Conservation (phyloP, 1,284 basidiomycete genomes). For the Melanopsichium pennsylvanicum region DNA sequence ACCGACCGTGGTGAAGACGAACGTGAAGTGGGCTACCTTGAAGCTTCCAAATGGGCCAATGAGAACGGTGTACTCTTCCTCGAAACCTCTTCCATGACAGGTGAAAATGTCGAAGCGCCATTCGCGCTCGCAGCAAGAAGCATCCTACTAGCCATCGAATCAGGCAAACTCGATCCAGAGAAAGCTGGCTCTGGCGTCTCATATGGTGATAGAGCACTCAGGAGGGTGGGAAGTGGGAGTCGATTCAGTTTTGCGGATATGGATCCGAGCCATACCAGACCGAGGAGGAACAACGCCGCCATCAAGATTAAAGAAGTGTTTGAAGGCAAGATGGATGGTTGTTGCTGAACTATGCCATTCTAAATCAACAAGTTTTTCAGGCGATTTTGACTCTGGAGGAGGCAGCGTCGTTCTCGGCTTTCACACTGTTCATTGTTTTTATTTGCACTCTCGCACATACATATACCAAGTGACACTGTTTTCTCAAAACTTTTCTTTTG, state of each 20-base stretch:
- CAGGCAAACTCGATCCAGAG: slow-evolving; percentile 88
- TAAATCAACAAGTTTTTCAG: neutral
- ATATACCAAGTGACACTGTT: slow-evolving; percentile 25
- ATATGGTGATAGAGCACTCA: slow-evolving; percentile 80
- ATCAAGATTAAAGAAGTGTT: slow-evolving; percentile 44
- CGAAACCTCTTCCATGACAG: slow-evolving; percentile 88
- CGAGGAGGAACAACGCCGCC: slow-evolving; percentile 10
- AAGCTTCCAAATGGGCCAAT: slow-evolving; percentile 92
- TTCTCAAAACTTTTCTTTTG: too few relatives aligned
- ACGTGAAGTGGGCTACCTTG: slow-evolving; percentile 89
- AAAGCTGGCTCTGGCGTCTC: slow-evolving; percentile 91
- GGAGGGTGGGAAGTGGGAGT: slow-evolving; percentile 69
- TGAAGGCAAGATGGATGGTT: slow-evolving; percentile 36
- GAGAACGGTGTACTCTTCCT: slow-evolving; percentile 82
- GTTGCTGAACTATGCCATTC: slow-evolving; percentile 19
- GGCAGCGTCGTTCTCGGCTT: too few relatives aligned
- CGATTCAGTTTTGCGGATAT: slow-evolving; percentile 52
- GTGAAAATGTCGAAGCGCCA: slow-evolving; percentile 91
- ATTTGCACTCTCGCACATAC: neutral
- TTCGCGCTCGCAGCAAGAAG: slow-evolving; percentile 89
- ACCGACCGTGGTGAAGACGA: slow-evolving; percentile 86
- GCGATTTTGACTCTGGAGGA: too few relatives aligned
- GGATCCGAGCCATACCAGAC: slow-evolving; percentile 26
- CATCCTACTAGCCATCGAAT: slow-evolving; percentile 91
- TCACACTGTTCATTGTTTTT: too few relatives aligned